Evolutionary conservation across 306 rosid genomes (phyloP), one percentile per base, ranked within the genome.

Genomic region (Pyrus betulifolia): DNA sequence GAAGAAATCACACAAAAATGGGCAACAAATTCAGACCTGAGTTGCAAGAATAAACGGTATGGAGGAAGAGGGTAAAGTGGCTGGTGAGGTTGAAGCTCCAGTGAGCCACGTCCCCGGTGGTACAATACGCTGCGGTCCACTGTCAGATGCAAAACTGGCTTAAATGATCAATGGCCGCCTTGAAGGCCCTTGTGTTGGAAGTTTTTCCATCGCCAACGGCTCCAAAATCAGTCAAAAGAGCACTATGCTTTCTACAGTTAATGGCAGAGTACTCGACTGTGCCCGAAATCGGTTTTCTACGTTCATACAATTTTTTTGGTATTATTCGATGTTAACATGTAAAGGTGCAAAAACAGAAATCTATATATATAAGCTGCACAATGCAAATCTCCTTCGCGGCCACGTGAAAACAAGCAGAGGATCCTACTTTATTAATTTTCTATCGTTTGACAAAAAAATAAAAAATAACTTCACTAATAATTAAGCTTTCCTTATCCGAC

Each of bases 61-160:
- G 86, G 22, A 95, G 78, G 80, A 86, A 91, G 18, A 94, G 85
- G 71, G 97, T 94, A 89, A 91, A 94, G 74, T 90, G 93, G 74
- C 96, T 92, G 11, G 93, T 92, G 80, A 92, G 89, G 74, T 89
- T 92, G 86, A 95, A 92, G 78, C 96, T 90, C 1, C 97, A 12
- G 97, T 92, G 15, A 92, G 74, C 97, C 99, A 95, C 79, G 78
- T 92, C 6, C 97, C 99, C 0, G 96, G 87, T 1, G 99, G 97
- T 52, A 95, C 93, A 80, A 82, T 79, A 27, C 92, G 91, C 76
- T 83, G 84, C 19, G 96, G 87, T 4, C 97, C 99, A 7, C 99
- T 97, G 44, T 81, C 82, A 3, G 88, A 65, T 19, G 88, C 84
- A 52, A 17, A 38, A 35, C 45, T 70, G 58, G 72, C 86, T 87